Evolutionary conservation across 179 eudicot genomes (phyloP), one percentile per base, ranked within the genome.

Genomic region (Gypsophila paniculata): DNA sequence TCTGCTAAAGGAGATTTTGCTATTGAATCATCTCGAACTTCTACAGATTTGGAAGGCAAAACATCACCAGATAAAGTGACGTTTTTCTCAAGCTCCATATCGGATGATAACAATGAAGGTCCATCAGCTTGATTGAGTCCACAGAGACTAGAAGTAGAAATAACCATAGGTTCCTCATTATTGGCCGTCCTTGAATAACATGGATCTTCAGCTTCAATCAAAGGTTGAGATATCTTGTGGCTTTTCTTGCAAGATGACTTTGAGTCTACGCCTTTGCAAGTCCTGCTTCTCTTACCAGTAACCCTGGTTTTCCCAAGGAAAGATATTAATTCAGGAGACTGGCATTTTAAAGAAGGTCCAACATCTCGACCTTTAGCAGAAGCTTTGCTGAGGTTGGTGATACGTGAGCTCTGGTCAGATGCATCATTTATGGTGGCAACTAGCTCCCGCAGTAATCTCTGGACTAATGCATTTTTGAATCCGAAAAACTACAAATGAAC

Each of bases 361-460:
- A 38, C 36, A 26, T 75, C 81, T 77, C 65, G 71, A 69, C 61
- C 74, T 53, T 79, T 77, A 38, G 77, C 76, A 39, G 82, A 79
- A 78, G 79, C 81, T 71, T 73, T 85, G 66, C 18, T 74, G 51
- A 26, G 38, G 65, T 70, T 75, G 68, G 86, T 77, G 25, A 77
- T 25, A 13, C 44, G 71, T 60, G 68, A 76, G 77, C 77, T 78
- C 55, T 68, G 86, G 60, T 82, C 87, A 34, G 82, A 77, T 68
- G 87, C 87, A 73, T 84, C 84, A 79, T 82, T 82, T 62, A 80
- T 68, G 77, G 84, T 85, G 78, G 93, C 83, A 68, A 83, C 85
- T 81, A 95, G 81, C 82, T 90, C 99, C 78, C 99, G 79, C 34
- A 95, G 82, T 79, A 92, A 80, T 79, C 99, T 87, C 85, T 84